Evolutionary conservation across 495 filamentous ascomycete species (phyloP), one percentile per base, ranked within the genome.

Genomic region (Hyaloscypha bicolor): DNA sequence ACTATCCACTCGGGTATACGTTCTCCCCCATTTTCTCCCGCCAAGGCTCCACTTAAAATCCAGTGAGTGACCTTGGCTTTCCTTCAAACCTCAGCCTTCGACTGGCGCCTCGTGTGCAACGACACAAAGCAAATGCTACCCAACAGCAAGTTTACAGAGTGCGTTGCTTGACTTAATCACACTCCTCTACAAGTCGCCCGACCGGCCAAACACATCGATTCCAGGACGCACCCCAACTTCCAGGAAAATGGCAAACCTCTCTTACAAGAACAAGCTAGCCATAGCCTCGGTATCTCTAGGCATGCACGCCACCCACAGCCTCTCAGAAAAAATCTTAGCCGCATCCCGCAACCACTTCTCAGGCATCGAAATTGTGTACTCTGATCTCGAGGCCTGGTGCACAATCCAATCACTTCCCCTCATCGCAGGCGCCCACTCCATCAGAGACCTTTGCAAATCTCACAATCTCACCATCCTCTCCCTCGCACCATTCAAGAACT

Each of bases 401-500:
- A 66, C 89, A 25, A 88, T 88, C 6, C 63, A 8, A 31, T 70
- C 31, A n/a, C 70, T 56, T 62, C 74, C 30, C 76, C 83, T 87
- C 59, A 64, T 83, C 57, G 77, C 76, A 35, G 91, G 90, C 4
- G 89, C 90, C 29, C 71, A 74, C 2, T 73, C 80, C 33, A 81
- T 90, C 52, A 76, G 76, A 19, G 66, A 70, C 0, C 77, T 90
- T 42, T 92, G 90, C 76, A 75, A 82, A 53, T 78, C 79, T 3
- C 81, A 87, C 56, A 74, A 76, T 30, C 80, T 94, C 64, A 75
- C 77, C 52, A 87, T 93, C 68, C 77, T 93, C 70, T 89, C 88
- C 66, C 81, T 94, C 2, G 90, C 93, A 73, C 91, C 91, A 9
- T 93, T 93, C 77, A 84, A 83, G 77, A 87, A 92, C 78, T 93